A percentile compares a stretch with the other conserved stretches of the same genome.
phyloP scores from a whole-genome alignment of 1,284 basidiomycete species.

The Microbotryum silenes-acaulis region DNA sequence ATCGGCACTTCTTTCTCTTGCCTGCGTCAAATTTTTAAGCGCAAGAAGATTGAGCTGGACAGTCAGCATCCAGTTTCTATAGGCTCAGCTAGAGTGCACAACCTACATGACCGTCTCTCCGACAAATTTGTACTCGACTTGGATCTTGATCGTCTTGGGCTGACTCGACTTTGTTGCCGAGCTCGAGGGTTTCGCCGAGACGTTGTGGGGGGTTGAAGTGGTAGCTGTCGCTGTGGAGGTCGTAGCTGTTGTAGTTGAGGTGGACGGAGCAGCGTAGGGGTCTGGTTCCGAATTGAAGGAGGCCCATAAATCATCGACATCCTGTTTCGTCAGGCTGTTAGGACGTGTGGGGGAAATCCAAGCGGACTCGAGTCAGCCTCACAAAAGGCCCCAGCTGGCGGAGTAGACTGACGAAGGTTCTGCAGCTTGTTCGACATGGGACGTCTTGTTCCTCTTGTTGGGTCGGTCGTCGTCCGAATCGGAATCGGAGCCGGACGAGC shows the following conservation, averaged over 20 bases:
- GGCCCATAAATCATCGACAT: slow-evolving; percentile 33
- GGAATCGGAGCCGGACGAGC: slow-evolving; percentile 2
- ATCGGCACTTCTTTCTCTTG: slow-evolving; percentile 62
- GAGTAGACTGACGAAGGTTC: slow-evolving; percentile 5
- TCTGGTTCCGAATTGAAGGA: slow-evolving; percentile 27
- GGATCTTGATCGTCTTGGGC: slow-evolving; percentile 52
- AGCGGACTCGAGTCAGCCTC: too few relatives aligned
- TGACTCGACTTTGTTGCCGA: slow-evolving; percentile 1
- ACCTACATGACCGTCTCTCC: slow-evolving; percentile 63
- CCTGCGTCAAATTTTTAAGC: slow-evolving; percentile 41
- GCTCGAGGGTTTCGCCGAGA: background rate
- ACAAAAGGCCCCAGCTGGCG: too few relatives aligned
- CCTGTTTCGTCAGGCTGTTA: slow-evolving; percentile 22
- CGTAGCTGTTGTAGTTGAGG: background rate
- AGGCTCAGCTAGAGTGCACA: too few relatives aligned
- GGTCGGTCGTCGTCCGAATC: slow-evolving; percentile 7
- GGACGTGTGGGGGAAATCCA: too few relatives aligned
- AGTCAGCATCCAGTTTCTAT: too few relatives aligned
- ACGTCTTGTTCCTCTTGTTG: background rate
- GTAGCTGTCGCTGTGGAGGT: background rate
- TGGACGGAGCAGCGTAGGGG: slow-evolving; percentile 5
- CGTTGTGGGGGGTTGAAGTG: slow-evolving; percentile 2
- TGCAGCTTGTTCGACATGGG: background rate
- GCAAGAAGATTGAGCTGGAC: background rate
- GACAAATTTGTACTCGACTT: slow-evolving; percentile 61